Evolutionary conservation across 2,329 filamentous ascomycete genomes (phyloP).

Genomic region (Xylaria sp.): DNA sequence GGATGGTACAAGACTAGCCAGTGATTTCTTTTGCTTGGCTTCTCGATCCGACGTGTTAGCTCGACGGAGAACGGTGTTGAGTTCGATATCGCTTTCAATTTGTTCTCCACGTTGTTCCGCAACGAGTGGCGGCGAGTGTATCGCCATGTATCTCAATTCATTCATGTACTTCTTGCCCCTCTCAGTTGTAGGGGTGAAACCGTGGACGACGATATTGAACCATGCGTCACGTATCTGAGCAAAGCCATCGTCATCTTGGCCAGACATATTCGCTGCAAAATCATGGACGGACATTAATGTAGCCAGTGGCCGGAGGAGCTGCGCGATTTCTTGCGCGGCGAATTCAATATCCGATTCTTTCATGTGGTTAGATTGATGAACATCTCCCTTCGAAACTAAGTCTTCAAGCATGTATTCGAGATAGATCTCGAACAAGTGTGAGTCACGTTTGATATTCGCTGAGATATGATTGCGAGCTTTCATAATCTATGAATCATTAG

Average conservation of each 20-base stretch:
- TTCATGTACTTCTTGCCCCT: constrained; percentile 77
- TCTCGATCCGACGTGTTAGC: constrained; percentile 84
- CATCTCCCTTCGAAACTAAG: constrained; percentile 90
- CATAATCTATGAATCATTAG: constrained; percentile 62
- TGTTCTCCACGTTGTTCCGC: constrained; percentile 89
- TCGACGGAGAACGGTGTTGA: constrained; percentile 91
- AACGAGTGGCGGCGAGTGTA: constrained; percentile 87
- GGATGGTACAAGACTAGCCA: constrained; percentile 77
- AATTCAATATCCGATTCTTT: constrained; percentile 83
- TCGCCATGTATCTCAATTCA: constrained; percentile 84
- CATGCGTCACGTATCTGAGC: constrained; percentile 87
- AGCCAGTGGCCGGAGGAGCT: constrained; percentile 88
- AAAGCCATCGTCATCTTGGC: constrained; percentile 73
- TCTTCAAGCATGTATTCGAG: constrained; percentile 84
- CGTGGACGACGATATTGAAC: constrained; percentile 98
- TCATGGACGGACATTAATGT: constrained; percentile 78
- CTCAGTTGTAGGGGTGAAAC: constrained; percentile 80
- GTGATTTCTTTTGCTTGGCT: constrained; percentile 79
- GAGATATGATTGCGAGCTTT: constrained; percentile 85
- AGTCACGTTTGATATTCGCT: constrained; percentile 71
- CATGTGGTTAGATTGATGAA: constrained; percentile 76
- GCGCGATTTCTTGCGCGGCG: constrained; percentile 85
- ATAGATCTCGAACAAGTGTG: constrained; percentile 84
- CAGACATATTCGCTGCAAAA: constrained; percentile 57
- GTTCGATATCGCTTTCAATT: constrained; percentile 93